Conservation (phyloP, 78 protist genomes). For the Chrysochromulina parva region DNA sequence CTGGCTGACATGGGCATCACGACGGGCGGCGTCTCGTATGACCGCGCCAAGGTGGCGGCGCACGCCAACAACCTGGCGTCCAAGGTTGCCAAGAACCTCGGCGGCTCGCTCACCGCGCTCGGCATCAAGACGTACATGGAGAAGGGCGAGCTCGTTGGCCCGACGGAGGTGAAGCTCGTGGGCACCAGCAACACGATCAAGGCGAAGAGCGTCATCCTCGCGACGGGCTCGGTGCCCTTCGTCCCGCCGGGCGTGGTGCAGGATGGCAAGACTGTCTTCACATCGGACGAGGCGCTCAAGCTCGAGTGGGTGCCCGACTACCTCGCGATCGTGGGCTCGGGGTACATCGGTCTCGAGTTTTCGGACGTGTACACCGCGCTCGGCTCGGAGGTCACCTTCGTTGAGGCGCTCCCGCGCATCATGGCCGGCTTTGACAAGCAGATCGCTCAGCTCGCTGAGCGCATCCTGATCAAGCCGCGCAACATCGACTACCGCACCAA, state of each 20-base stretch:
- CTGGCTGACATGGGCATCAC: conserved; percentile 33
- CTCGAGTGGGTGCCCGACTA: conserved; percentile 59
- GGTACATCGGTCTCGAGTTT: conserved; percentile 53
- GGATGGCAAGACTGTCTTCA: conserved; percentile 53
- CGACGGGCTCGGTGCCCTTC: conserved; percentile 48
- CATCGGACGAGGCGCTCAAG: conserved; percentile 55
- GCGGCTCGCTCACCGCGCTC: conserved; percentile 37
- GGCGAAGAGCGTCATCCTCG: conserved; percentile 54
- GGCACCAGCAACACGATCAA: conserved; percentile 9
- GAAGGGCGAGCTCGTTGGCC: conserved; percentile 21
- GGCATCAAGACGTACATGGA: conserved; percentile 35
- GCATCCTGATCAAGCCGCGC: conserved; percentile 14
- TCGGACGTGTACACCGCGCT: conserved; percentile 54
- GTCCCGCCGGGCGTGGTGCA: conserved; percentile 49
- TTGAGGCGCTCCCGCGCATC: conserved; percentile 22
- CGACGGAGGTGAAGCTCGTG: neutral
- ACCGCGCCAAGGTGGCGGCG: conserved; percentile 29
- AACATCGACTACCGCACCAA: conserved; percentile 30
- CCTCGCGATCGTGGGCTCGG: conserved; percentile 54
- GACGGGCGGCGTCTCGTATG: conserved; percentile 24
- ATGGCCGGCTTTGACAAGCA: conserved; percentile 24
- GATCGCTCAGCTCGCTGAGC: conserved; percentile 28
- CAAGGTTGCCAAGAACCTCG: conserved; percentile 2
- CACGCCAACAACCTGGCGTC: conserved; percentile 35
- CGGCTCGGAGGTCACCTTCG: conserved; percentile 30